Percentiles rank a stretch among this genome's conserved stretches.
phyloP scores from a whole-genome alignment of 352 stramenopile genomes.

The Globisporangium acanthophoron region DNA sequence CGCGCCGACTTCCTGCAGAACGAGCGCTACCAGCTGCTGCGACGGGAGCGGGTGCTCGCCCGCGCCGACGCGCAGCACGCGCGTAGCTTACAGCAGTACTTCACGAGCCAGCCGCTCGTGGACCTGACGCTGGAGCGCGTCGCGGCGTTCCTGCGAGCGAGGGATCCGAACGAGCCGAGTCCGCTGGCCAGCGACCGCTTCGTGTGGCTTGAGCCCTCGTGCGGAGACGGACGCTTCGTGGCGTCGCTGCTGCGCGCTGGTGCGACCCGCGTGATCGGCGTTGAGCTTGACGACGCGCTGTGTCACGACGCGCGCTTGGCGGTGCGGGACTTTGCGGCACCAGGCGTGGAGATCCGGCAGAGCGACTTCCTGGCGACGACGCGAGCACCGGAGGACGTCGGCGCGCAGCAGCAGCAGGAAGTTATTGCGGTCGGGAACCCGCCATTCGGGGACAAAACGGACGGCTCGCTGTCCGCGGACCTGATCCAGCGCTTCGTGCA shows the following conservation, averaged over 20 bases:
- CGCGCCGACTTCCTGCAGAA: conserved; percentile 45
- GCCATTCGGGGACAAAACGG: conserved; percentile 42
- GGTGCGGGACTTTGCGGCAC: conserved; percentile 7
- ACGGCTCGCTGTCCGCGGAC: conserved; percentile 17
- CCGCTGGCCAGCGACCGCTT: conserved; percentile 14
- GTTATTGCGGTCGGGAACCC: conserved; percentile 64
- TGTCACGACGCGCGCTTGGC: conserved; percentile 11
- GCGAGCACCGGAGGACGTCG: conserved; percentile 4
- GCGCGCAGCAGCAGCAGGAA: neutral
- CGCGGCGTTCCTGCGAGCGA: conserved; percentile 9
- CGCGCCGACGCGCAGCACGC: conserved; percentile 30
- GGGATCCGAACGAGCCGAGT: neutral
- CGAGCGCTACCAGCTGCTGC: conserved; percentile 31
- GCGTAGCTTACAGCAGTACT: conserved; percentile 67
- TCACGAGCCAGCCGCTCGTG: conserved; percentile 45
- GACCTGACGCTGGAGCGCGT: conserved; percentile 29
- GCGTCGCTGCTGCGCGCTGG: conserved; percentile 30
- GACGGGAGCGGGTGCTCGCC: conserved; percentile 17
- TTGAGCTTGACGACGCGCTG: conserved; percentile 43
- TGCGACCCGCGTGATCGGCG: conserved; percentile 39
- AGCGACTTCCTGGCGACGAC: conserved; percentile 53
- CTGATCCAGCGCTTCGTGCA: conserved; percentile 51
- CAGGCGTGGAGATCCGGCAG: conserved; percentile 20
- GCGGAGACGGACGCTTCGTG: conserved; percentile 58
- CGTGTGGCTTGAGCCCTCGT: conserved; percentile 69